Evolutionary conservation across 139 green algal genomes (phyloP), one percentile per base, ranked within the genome.

Genomic region (Coelastrella sp.): DNA sequence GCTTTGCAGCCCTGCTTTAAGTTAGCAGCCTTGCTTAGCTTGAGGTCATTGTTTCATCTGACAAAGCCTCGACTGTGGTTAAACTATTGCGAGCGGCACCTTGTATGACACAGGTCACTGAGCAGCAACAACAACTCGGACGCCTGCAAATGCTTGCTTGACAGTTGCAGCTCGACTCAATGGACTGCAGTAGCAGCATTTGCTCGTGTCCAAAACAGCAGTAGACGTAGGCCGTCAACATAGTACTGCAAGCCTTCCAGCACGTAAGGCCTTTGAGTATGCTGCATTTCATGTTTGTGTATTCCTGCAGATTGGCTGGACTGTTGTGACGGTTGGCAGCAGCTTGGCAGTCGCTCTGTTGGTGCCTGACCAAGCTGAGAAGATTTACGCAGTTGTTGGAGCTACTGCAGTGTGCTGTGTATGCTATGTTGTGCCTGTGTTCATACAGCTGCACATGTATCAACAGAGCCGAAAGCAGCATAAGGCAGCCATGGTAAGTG

Each of bases 341-440:
- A 83, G 89, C n/a, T 75, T 94, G 65, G 47, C 47, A 7, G 87
- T 96, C 5, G 92, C 94, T 7, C 60, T 83, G 4, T 54, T 83
- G 13, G 93, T 92, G 22, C 92, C 91, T 4, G 83, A 80, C 10
- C 66, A 88, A 19, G 83, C 83, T 56, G 83, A 88, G 68, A 88
- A 88, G 83, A 93, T 96, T 22, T 95, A 96, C 57, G 91, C 93
- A 11, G 87, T 97, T 23, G 96, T 95, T 4, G 96, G 95, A 0
- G 95, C 94, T 64, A 97, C 94, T 4, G 96, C 92, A 4, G 95
- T 97, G 22, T 96, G 94, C 82, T 83, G 96, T 56, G 92, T 95
- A 22, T 96, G 92, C 80, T 97, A 97, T 87, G 32, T 95, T 20
- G 92, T 96, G 14, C 95, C 94, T 3, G 89, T 96, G 60, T 73